A percentile compares a stretch with the other conserved stretches of the same genome.
These are phyloP conservation scores for Euphrasia confusa DNA, from an alignment of 257 asterid species.

Conservation along the genomic window DNA sequence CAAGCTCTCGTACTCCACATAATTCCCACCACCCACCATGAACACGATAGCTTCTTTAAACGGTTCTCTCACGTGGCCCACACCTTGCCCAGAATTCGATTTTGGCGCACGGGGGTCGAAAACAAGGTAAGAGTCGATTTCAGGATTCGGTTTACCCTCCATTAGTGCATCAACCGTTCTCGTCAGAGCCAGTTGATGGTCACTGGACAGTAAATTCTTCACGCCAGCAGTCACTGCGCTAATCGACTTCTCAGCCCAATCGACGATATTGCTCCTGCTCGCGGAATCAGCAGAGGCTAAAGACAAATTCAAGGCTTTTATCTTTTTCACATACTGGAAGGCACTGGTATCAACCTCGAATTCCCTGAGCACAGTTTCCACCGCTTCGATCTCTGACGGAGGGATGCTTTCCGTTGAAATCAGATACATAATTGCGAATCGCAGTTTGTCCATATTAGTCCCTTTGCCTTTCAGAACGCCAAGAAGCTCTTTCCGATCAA, in stretches of 20 bases:
- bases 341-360: conserved; percentile 88
- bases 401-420: conserved; percentile 70
- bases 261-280: conserved; percentile 69
- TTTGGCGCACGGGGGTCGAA: conserved; percentile 95
- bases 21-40: conserved; percentile 98
- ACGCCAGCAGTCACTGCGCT: conserved; percentile 97
- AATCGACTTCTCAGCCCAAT: conserved; percentile 91
- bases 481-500: conserved; percentile 76
- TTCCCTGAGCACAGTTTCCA: conserved; percentile 74
- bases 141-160: conserved; percentile 97
- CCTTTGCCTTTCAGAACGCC: conserved; percentile 89
- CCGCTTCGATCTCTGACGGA: conserved; percentile 73
- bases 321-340: conserved; percentile 90
- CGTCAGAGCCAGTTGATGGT: conserved; percentile 79
- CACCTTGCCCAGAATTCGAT: conserved; percentile 52
- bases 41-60: conserved; percentile 92
- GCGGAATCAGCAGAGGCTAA: conserved; percentile 84
- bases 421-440: conserved; percentile 43
- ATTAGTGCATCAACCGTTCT: conserved; percentile 89
- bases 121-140: conserved; percentile 65
- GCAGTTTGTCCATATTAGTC: conserved; percentile 38
- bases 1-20: conserved; percentile 83
- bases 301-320: conserved; percentile 78
- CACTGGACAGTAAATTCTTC: conserved; percentile 76
- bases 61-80: conserved; percentile 83